These are phyloP conservation scores for Microdochium nivale DNA, from an alignment of 2,329 filamentous ascomycete genomes.

Conservation along the genomic window DNA sequence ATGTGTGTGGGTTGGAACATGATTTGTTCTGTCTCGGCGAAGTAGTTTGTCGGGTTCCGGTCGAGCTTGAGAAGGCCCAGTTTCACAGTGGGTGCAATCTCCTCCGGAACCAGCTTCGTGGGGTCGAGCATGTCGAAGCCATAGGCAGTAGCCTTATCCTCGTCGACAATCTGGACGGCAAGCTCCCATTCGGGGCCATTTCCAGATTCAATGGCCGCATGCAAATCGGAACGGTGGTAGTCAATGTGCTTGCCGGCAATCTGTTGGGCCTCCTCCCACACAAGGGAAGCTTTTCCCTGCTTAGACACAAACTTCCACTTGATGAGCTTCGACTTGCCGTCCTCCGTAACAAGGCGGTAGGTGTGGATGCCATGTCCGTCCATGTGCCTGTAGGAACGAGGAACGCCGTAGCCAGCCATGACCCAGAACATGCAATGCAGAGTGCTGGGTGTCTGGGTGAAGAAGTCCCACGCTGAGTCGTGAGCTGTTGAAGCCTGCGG, in stretches of 20 bases:
- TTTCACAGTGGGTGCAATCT: slow-evolving; percentile 64
- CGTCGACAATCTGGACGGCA: slow-evolving; percentile 69
- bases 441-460: slow-evolving; percentile 50
- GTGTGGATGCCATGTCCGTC: slow-evolving; percentile 82
- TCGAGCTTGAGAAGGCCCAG: slow-evolving; percentile 76
- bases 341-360: slow-evolving; percentile 57
- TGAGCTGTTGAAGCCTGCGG: slow-evolving; percentile 57
- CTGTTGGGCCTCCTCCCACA: slow-evolving; percentile 75
- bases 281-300: slow-evolving; percentile 66
- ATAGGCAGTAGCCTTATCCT: slow-evolving; percentile 64
- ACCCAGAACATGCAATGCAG: slow-evolving; percentile 55
- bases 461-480: slow-evolving; percentile 62
- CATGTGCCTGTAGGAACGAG: slow-evolving; percentile 48
- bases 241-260: slow-evolving; percentile 68
- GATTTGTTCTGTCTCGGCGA: slow-evolving; percentile 73
- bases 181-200: slow-evolving; percentile 72
- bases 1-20: slow-evolving; percentile 77
- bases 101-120: slow-evolving; percentile 81
- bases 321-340: slow-evolving; percentile 63
- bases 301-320: slow-evolving; percentile 73
- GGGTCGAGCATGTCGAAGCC: slow-evolving; percentile 81
- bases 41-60: slow-evolving; percentile 72
- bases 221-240: slow-evolving; percentile 72
- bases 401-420: slow-evolving; percentile 52
- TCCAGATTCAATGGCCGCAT: slow-evolving; percentile 64